Percentiles rank a stretch among this genome's conserved stretches.
phyloP scores from a whole-genome alignment of 2,329 filamentous ascomycete species.

The Piedraia hortae region DNA sequence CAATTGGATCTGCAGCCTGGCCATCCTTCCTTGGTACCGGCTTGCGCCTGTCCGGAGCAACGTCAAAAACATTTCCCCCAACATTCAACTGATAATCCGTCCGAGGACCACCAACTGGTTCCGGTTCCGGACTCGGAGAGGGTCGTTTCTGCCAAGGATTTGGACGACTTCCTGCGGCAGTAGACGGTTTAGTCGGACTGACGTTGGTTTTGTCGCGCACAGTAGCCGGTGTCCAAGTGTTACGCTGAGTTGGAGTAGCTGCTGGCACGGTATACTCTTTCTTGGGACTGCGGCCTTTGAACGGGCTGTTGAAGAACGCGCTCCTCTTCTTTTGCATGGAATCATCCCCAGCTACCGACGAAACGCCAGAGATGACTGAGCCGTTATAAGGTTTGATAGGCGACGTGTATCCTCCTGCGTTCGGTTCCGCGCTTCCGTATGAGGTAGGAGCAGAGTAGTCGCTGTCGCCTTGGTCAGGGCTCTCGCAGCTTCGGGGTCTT shows the following conservation, averaged over 20 bases:
- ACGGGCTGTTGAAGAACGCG: constrained; percentile 82
- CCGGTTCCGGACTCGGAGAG: constrained; percentile 24
- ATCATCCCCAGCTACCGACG: constrained; percentile 29
- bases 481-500: constrained; percentile 61
- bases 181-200: constrained; percentile 17
- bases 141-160: constrained; percentile 12
- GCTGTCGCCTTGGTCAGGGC: constrained; percentile 30
- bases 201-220: constrained; percentile 12
- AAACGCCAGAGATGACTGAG: constrained; percentile 9
- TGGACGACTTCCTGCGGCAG: constrained; percentile 5
- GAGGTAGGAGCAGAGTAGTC: constrained; percentile 78
- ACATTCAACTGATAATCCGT: constrained; percentile 69
- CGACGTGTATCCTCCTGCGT: constrained; percentile 44
- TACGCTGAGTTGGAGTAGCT: constrained; percentile 18
- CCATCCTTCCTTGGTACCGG: constrained; percentile 8
- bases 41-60: constrained; percentile 37
- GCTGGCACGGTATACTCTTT: constrained; percentile 30
- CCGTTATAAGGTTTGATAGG: constrained; percentile 33
- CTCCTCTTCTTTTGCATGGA: constrained; percentile 43
- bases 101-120: constrained; percentile 70
- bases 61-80: constrained; percentile 86
- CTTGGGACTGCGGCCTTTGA: constrained; percentile 61
- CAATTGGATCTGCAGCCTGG: constrained; percentile 57
- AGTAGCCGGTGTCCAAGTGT: constrained; percentile 24
- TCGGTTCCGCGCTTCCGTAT: constrained; percentile 60